Evolutionary conservation across 768 basidiomycete species (phyloP), one percentile per base, ranked within the genome.

Genomic region (Kwoniella bestiolae): DNA sequence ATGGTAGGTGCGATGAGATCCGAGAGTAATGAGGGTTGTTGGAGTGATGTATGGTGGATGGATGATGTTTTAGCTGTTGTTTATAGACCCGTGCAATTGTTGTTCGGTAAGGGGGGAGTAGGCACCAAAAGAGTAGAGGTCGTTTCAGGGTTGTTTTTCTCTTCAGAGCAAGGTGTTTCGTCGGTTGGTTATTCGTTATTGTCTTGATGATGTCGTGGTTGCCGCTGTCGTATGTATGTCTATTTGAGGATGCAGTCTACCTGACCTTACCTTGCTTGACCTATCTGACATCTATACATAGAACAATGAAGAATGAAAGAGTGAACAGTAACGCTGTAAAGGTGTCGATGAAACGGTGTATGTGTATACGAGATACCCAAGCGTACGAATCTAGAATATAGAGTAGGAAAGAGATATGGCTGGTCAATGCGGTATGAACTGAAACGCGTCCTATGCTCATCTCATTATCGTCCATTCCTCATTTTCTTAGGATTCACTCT

Each of bases 401-500:
- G n/a, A n/a, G n/a, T n/a, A n/a, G n/a, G n/a, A n/a, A n/a, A n/a
- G 38, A 41, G 18, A 18, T 41, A 41, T n/a, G 52, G 52, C 52
- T 55, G 52, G 52, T 35, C 52, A 55, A 55, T 32, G 52, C 52
- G 32, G 52, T 55, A 55, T 55, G 52, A 55, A 38, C 29, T 21
- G 52, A 34, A 55, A 55, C 34, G 52, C 52, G 52, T 34, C 52
- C 52, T 41, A 51, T 51, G 50, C 50, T 12, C 14, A 51, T 9
- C n/a, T n/a, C 38, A 41, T 32, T 34, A 32, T 21, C 7, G 32
- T 21, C 31, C 31, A 35, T 55, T 32, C 31, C 16, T 51, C 28
- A n/a, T n/a, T 51, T 28, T 1, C 12, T 26, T 18, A 12, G 25
- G 5, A 26, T 26, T 34, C 32, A 23, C 38, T 16, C 38, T 41